Evolutionary conservation across 305 asterid species (phyloP).

Genomic region (Fraxinus greggii): DNA sequence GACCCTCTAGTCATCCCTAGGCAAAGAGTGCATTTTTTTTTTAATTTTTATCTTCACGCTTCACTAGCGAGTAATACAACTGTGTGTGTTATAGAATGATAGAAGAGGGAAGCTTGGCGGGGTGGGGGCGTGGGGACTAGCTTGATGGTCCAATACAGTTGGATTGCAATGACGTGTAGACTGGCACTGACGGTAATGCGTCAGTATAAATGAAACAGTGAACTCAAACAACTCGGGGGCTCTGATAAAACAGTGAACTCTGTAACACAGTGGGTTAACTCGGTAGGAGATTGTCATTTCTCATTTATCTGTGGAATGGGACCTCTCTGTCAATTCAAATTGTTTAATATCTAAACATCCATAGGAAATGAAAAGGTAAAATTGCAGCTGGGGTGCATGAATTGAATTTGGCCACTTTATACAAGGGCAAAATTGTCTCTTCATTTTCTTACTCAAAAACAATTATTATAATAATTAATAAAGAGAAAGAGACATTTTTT

Average conservation of each 20-base stretch:
- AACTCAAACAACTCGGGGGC: background rate
- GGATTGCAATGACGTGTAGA: slow-evolving; percentile 5
- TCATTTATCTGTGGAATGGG: background rate
- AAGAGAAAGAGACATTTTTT: background rate
- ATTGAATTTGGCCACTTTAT: background rate
- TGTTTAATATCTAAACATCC: background rate
- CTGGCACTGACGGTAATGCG: slow-evolving; percentile 19
- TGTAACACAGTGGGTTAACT: slow-evolving; percentile 17
- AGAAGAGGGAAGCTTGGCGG: background rate
- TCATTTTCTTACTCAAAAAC: background rate
- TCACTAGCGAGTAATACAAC: background rate
- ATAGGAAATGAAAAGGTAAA: background rate
- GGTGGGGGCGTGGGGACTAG: background rate
- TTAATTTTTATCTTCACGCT: slow-evolving; percentile 7
- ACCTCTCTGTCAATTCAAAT: background rate
- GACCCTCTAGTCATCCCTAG: background rate
- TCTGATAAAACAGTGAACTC: background rate
- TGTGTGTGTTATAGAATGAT: background rate
- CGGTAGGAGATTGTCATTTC: slow-evolving; percentile 13
- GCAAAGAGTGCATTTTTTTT: background rate
- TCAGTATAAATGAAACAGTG: background rate
- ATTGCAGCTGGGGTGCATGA: background rate
- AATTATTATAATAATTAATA: background rate
- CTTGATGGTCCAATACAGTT: background rate
- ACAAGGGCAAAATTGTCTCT: background rate